Conservation (phyloP, 1,284 basidiomycete genomes). For the Peniophora sp. region DNA sequence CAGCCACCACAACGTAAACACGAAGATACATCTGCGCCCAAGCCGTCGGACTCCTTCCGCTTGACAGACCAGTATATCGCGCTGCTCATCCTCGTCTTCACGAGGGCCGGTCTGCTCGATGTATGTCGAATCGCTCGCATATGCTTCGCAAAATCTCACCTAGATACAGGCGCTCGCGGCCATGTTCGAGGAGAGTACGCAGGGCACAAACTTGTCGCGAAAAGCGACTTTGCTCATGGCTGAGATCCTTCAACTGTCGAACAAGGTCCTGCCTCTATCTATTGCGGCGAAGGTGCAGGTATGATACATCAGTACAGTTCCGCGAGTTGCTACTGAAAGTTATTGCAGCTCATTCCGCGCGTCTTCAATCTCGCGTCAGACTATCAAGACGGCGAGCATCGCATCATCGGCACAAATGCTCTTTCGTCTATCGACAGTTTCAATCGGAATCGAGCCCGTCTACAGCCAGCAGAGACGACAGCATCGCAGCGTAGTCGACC, state of each 20-base stretch:
- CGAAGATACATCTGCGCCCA: conserved; percentile 28
- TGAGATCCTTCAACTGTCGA: conserved; percentile 84
- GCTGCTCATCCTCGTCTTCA: conserved; percentile 81
- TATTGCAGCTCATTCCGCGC: conserved; percentile 66
- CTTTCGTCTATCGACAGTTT: conserved; percentile 88
- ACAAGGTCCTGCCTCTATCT: conserved; percentile 79
- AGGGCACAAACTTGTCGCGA: conserved; percentile 63
- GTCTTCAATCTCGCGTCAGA: conserved; percentile 82
- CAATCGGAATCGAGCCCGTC: conserved; percentile 73
- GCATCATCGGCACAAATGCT: conserved; percentile 80
- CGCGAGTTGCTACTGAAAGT: background rate
- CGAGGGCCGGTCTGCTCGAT: conserved; percentile 83
- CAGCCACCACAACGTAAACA: conserved; percentile 16
- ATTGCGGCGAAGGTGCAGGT: conserved; percentile 83
- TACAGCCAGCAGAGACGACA: conserved; percentile 48
- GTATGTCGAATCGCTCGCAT: conserved; percentile 33
- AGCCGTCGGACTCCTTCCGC: conserved; percentile 59
- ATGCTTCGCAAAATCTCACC: background rate
- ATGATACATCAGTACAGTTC: background rate
- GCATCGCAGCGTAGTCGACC: conserved; percentile 34
- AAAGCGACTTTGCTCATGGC: conserved; percentile 93
- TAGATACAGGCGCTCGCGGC: conserved; percentile 64
- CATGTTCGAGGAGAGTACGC: conserved; percentile 74
- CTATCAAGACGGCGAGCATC: conserved; percentile 62
- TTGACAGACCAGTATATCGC: conserved; percentile 92